Evolutionary conservation across 1,139 yeast species (phyloP).

Genomic region (Debaryomyces singareniensis): DNA sequence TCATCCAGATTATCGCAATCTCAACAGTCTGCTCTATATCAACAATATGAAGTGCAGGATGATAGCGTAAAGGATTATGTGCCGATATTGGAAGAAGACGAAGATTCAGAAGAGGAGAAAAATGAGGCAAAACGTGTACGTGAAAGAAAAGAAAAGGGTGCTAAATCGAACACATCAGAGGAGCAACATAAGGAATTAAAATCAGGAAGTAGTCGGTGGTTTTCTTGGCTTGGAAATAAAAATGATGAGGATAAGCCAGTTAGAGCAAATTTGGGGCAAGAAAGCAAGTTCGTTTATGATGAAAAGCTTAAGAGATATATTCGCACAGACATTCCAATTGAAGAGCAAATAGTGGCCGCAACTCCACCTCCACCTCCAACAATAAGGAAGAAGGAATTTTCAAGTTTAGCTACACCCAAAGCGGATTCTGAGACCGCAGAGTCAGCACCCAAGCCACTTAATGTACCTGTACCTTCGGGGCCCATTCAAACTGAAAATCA

Average conservation of each 20-base stretch:
- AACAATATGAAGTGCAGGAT: conserved; percentile 42
- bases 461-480: too few relatives aligned
- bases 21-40: conserved; percentile 41
- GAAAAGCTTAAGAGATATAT: conserved; percentile 86
- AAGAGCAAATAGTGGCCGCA: conserved; percentile 56
- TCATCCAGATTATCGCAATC: conserved; percentile 40
- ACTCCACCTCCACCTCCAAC: conserved; percentile 75
- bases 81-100: conserved; percentile 41
- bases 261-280: conserved; percentile 82
- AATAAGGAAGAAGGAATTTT: conserved; percentile 37
- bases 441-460: too few relatives aligned
- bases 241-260: conserved; percentile 63
- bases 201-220: conserved; percentile 34
- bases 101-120: conserved; percentile 28
- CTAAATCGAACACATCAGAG: conserved; percentile 8
- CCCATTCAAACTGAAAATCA: too few relatives aligned
- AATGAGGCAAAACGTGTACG: conserved; percentile 8
- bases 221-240: conserved; percentile 40
- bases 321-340: conserved; percentile 61
- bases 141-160: conserved; percentile 11
- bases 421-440: too few relatives aligned
- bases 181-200: conserved; percentile 11
- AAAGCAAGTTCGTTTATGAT: conserved; percentile 70
- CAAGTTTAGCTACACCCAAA: too few relatives aligned
- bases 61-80: conserved; percentile 42